These are phyloP conservation scores for Myriosclerotinia scirpicola DNA, from an alignment of 2,329 filamentous ascomycete species.

Conservation along the genomic window DNA sequence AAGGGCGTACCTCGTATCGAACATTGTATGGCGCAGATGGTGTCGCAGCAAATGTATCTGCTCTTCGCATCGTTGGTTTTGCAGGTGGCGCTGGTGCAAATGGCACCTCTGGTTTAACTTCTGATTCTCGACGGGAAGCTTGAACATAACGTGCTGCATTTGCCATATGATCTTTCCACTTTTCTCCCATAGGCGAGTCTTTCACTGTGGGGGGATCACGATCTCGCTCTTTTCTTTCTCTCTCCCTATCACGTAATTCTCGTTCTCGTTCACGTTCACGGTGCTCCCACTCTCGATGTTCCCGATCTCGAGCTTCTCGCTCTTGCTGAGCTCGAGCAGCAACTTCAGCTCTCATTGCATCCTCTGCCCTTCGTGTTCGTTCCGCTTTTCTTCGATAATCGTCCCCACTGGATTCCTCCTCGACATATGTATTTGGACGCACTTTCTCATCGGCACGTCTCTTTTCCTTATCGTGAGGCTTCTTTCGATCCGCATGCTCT, in stretches of 20 bases:
- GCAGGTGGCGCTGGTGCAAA: slow-evolving; percentile 22
- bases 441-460: slow-evolving; percentile 42
- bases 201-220: slow-evolving; percentile 10
- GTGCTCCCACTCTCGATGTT: slow-evolving; percentile 13
- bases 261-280: slow-evolving; percentile 2
- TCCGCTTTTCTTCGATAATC: slow-evolving; percentile 30
- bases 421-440: slow-evolving; percentile 30
- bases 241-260: neutral
- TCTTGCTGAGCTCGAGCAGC: slow-evolving; percentile 18
- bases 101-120: slow-evolving; percentile 19
- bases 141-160: slow-evolving; percentile 39
- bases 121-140: slow-evolving; percentile 33
- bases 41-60: slow-evolving; percentile 36
- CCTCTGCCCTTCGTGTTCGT: slow-evolving; percentile 35
- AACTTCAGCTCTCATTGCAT: slow-evolving; percentile 27
- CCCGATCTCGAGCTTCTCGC: slow-evolving; percentile 20
- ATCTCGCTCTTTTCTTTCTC: slow-evolving; percentile 7
- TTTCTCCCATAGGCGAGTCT: slow-evolving; percentile 30
- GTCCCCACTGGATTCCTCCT: slow-evolving; percentile 36
- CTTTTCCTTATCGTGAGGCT: slow-evolving; percentile 42
- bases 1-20: slow-evolving; percentile 32
- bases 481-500: slow-evolving; percentile 39
- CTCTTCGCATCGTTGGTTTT: slow-evolving; percentile 34
- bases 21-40: slow-evolving; percentile 30
- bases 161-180: slow-evolving; percentile 35